These are phyloP conservation scores for rapeseed (Brassica napus) DNA, from an alignment of 345 rosid species.

Conservation along the genomic window DNA sequence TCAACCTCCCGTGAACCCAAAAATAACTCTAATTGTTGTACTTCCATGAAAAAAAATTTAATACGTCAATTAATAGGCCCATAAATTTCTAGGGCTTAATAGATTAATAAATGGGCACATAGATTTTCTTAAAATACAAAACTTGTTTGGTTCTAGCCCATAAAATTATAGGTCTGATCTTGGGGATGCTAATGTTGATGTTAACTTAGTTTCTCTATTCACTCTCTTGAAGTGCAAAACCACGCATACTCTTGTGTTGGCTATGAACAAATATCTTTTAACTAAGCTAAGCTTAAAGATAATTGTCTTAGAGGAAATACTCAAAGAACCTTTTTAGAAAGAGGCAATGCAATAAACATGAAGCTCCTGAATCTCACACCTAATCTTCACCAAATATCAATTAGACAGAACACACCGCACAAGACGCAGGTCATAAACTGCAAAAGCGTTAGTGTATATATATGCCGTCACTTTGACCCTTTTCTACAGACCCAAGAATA, in stretches of 20 bases:
- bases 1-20: no score
- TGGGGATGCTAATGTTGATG: background rate
- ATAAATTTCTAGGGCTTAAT: background rate
- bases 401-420: constrained; percentile 29
- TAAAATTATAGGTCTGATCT: background rate
- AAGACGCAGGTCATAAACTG: constrained; percentile 18
- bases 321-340: background rate
- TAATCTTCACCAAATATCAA: constrained; percentile 48
- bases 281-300: constrained; percentile 7
- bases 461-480: constrained; percentile 23
- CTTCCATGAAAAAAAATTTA: background rate
- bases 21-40: background rate
- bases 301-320: background rate
- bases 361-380: constrained; percentile 45
- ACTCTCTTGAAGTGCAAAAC: background rate
- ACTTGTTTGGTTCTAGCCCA: background rate
- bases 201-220: constrained; percentile 14
- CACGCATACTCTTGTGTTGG: background rate
- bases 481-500: constrained; percentile 23
- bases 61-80: background rate
- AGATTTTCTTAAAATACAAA: background rate
- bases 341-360: constrained; percentile 40
- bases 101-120: background rate
- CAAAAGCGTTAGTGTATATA: constrained; percentile 27
- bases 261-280: constrained; percentile 7